Base-by-base conservation (phyloP, 1,139 yeast genomes). In the Candida sp. region DNA sequence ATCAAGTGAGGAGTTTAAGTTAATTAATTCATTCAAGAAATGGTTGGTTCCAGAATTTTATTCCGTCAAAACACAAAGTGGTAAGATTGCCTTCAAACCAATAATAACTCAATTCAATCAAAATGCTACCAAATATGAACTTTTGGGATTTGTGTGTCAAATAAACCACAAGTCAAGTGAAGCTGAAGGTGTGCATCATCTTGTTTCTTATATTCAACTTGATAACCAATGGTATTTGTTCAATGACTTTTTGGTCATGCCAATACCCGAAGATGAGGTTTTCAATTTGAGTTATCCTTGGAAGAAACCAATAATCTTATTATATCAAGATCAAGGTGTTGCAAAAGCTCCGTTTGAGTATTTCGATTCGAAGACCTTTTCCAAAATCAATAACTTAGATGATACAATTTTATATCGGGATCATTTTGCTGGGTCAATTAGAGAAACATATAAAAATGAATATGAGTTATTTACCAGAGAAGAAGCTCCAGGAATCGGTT, bases 191-290 rank as follows among this genome's bases (percentile, higher is more conserved):
- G 75, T 72, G 39, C 85, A 84, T 50, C 71, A 70, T 54, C 62
- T 84, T 44, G 84, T 87, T 0, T 74, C 89, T 0, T 80, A 76
- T 50, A 72, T 81, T 5, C 75, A 75, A 43, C 68, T 81, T n/a
- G 68, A 62, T 12, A 74, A 70, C 41, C 72, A 72, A 43, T 95
- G 99, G 99, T 81, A 76, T 53, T 63, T 95, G 55, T 90, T 95
- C 61, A 95, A 95, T 58, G 98, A 95, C 62, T 95, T 91, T 63
- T 68, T 93, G 53, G 98, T 90, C n/a, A 79, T 82, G 60, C 84
- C 83, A 22, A 75, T 95, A 1, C 74, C 84, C 1, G 87, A 84
- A 50, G 90, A 84, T 42, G 90, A 84, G 40, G 87, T 81, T 0
- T 72, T 89, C 43, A 80, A 89, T 57, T 69, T 90, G 43, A 70